Percentiles rank a stretch among this genome's conserved stretches.
Evolutionary conservation across 2,329 filamentous ascomycete genomes (phyloP).

Genomic region (Sporothrix dimorphospora): DNA sequence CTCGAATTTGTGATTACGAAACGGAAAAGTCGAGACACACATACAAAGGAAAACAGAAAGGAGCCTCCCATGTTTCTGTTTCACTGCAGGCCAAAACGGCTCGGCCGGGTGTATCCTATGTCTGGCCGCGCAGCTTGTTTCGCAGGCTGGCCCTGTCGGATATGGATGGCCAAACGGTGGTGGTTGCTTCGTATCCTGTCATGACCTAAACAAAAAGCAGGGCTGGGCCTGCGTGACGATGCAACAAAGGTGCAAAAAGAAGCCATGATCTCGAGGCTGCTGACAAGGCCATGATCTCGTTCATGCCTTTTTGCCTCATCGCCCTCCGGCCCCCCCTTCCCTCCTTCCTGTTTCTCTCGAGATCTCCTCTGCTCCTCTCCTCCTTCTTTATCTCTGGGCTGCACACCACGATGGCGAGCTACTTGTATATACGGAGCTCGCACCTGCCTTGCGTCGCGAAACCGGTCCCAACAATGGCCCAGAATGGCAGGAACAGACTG

Average conservation of each 20-base stretch:
- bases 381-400: background rate
- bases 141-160: constrained; percentile 9
- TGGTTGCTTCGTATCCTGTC: constrained; percentile 3
- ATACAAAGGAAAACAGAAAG: background rate
- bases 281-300: background rate
- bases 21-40: constrained; percentile 2
- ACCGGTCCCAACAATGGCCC: background rate
- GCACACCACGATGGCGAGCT: background rate
- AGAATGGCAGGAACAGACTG: background rate
- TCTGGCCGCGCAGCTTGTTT: constrained; percentile 1
- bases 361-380: background rate
- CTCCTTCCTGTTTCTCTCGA: background rate
- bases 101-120: background rate
- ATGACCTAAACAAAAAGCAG: background rate
- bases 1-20: constrained; percentile 4
- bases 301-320: background rate
- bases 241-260: background rate
- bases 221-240: background rate
- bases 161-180: background rate
- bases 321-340: background rate
- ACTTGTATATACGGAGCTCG: constrained; percentile 2
- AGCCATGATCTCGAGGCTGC: background rate
- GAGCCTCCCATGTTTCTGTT: background rate
- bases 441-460: constrained; percentile 9
- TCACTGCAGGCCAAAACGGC: constrained; percentile 18